Percentiles rank a stretch among this genome's conserved stretches.
phyloP scores from a whole-genome alignment of 768 basidiomycete species.

The Phaeolepiota aurea region DNA sequence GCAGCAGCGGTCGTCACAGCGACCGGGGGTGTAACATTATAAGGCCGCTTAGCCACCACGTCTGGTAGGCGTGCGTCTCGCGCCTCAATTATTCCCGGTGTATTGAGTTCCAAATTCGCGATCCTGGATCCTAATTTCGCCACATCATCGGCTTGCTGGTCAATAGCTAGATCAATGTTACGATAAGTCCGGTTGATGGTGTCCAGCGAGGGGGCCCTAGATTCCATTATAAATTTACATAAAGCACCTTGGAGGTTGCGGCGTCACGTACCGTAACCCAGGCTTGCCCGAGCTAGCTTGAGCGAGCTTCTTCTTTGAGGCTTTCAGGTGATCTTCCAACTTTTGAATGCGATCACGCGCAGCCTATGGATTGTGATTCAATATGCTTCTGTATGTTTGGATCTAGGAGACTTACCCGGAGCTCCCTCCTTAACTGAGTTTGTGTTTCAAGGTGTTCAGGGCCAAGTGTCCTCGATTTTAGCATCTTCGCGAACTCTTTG shows the following conservation, averaged over 20 bases:
- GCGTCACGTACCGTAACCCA: slow-evolving; percentile 43
- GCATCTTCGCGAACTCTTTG: slow-evolving; percentile 67
- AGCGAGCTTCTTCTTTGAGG: slow-evolving; percentile 61
- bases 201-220: slow-evolving; percentile 78
- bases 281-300: slow-evolving; percentile 56
- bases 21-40: slow-evolving; percentile 52
- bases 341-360: slow-evolving; percentile 70
- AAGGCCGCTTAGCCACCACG: slow-evolving; percentile 25
- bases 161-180: slow-evolving; percentile 72
- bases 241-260: background rate
- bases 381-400: slow-evolving; percentile 1
- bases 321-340: slow-evolving; percentile 65
- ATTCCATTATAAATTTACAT: slow-evolving; percentile 1
- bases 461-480: slow-evolving; percentile 69
- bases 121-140: slow-evolving; percentile 43
- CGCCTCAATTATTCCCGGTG: slow-evolving; percentile 10
- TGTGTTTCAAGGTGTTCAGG: slow-evolving; percentile 87
- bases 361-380: slow-evolving; percentile 28
- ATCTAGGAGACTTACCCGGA: slow-evolving; percentile 43
- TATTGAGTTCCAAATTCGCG: slow-evolving; percentile 35
- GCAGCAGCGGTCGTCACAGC: slow-evolving; percentile 75
- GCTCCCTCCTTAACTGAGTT: slow-evolving; percentile 59
- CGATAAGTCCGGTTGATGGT: slow-evolving; percentile 78
- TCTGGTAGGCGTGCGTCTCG: slow-evolving; percentile 36
- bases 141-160: slow-evolving; percentile 51